Conservation (phyloP, 495 filamentous ascomycete species). For the Hyphodiscus hymeniophilus region DNA sequence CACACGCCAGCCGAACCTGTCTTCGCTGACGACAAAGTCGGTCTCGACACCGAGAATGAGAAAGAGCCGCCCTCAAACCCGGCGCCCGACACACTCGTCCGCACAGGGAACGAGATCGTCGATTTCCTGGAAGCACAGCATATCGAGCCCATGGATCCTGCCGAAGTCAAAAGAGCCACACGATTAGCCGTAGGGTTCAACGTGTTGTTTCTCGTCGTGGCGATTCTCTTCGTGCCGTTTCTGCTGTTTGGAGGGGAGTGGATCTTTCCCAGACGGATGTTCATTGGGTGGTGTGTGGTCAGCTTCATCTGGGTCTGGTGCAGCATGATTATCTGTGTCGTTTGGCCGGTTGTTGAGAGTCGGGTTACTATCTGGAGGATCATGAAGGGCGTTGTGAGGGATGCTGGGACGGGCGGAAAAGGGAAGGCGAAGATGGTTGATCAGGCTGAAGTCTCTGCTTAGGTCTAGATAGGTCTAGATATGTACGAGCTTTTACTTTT, state of each 20-base stretch:
- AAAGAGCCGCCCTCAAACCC: not conserved
- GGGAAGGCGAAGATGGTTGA: not conserved
- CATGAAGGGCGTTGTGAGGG: not conserved
- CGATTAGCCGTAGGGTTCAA: slow-evolving; percentile 26
- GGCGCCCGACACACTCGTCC: slow-evolving; percentile 1
- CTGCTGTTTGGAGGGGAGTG: slow-evolving; percentile 32
- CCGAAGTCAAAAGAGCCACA: slow-evolving; percentile 24
- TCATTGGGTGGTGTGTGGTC: slow-evolving; percentile 37
- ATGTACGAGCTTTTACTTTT: no score
- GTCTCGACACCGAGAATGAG: not conserved
- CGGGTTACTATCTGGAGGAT: slow-evolving; percentile 10
- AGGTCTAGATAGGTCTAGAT: no score
- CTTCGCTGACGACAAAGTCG: not conserved
- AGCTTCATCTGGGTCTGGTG: slow-evolving; percentile 37
- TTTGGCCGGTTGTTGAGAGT: slow-evolving; percentile 36
- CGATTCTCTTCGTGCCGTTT: slow-evolving; percentile 33
- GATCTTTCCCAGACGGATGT: slow-evolving; percentile 29
- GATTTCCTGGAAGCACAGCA: slow-evolving; percentile 31
- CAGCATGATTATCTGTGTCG: slow-evolving; percentile 33
- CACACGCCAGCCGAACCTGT: not conserved
- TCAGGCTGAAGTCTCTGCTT: not conserved
- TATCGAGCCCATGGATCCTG: slow-evolving; percentile 33
- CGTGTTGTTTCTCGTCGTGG: slow-evolving; percentile 25
- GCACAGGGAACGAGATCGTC: slow-evolving; percentile 29
- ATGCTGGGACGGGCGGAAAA: not conserved